A percentile compares a stretch with the other conserved stretches of the same genome.
Evolutionary conservation across 2,329 filamentous ascomycete genomes (phyloP).

Genomic region (Ceratocystis albifundus): DNA sequence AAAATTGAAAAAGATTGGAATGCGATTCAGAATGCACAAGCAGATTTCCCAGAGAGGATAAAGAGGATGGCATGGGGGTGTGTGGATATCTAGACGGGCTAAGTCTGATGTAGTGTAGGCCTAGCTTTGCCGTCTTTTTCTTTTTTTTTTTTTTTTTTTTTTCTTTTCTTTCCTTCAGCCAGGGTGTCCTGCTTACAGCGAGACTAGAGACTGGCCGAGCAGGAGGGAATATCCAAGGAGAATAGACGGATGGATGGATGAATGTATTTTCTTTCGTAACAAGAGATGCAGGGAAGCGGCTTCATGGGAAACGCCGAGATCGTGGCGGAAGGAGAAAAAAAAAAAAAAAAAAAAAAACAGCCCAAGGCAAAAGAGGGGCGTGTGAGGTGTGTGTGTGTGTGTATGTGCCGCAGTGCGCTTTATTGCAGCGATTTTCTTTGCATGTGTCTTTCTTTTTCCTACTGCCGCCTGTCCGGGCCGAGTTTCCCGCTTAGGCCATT

Average conservation of each 20-base stretch:
- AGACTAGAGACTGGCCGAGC: background rate
- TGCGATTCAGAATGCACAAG: background rate
- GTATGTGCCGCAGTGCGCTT: background rate
- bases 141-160: no score
- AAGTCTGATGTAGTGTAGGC: background rate
- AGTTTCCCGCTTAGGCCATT: slow-evolving; percentile 3
- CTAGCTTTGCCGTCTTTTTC: background rate
- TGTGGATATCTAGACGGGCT: background rate
- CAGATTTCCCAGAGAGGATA: background rate
- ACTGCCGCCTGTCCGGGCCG: background rate
- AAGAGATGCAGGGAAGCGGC: background rate
- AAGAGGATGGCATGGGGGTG: background rate
- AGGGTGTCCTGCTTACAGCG: background rate
- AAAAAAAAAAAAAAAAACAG: background rate
- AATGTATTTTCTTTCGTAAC: background rate
- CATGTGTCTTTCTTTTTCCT: background rate
- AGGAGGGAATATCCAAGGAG: background rate
- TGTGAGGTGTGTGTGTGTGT: background rate
- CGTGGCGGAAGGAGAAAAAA: background rate
- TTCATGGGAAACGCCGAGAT: background rate
- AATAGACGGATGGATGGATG: background rate
- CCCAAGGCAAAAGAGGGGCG: background rate
- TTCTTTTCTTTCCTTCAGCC: no score
- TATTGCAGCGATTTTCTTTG: background rate
- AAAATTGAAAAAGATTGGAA: background rate